Conservation (phyloP, 2,329 filamentous ascomycete genomes). For the Chaetomium strumarium region DNA sequence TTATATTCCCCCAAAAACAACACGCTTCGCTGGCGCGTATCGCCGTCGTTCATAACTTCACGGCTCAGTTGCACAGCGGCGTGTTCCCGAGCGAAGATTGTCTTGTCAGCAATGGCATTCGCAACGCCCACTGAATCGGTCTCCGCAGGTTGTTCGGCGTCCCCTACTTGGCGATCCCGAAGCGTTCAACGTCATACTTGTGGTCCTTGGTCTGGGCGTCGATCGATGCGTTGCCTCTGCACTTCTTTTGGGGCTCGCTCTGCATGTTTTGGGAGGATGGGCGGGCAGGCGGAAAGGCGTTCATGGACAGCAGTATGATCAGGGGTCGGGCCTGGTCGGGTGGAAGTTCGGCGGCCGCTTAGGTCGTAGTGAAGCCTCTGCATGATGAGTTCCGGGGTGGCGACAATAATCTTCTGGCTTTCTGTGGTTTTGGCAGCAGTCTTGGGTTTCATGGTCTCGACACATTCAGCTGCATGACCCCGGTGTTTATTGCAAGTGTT, state of each 20-base stretch:
- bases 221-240: too few species aligned
- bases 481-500: constrained; percentile 11
- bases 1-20: not conserved
- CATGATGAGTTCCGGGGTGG: constrained; percentile 7
- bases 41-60: not conserved
- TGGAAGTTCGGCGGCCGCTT: constrained; percentile 1
- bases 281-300: constrained; percentile 11
- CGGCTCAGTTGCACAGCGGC: not conserved
- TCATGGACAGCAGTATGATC: constrained; percentile 7
- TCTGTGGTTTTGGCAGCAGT: constrained; percentile 13
- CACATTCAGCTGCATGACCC: constrained; percentile 9
- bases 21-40: not conserved
- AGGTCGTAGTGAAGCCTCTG: constrained; percentile 6
- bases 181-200: too few species aligned
- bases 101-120: not conserved
- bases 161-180: not conserved
- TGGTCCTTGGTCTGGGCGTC: too few species aligned
- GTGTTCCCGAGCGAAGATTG: not conserved
- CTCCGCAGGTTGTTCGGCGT: not conserved
- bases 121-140: not conserved
- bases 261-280: constrained; percentile 1
- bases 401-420: constrained; percentile 7
- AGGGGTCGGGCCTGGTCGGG: not conserved
- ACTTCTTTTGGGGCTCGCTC: constrained; percentile 1
- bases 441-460: constrained; percentile 13